Evolutionary conservation across 352 stramenopile genomes (phyloP), one percentile per base, ranked within the genome.

Genomic region (Pythium rishiriense): DNA sequence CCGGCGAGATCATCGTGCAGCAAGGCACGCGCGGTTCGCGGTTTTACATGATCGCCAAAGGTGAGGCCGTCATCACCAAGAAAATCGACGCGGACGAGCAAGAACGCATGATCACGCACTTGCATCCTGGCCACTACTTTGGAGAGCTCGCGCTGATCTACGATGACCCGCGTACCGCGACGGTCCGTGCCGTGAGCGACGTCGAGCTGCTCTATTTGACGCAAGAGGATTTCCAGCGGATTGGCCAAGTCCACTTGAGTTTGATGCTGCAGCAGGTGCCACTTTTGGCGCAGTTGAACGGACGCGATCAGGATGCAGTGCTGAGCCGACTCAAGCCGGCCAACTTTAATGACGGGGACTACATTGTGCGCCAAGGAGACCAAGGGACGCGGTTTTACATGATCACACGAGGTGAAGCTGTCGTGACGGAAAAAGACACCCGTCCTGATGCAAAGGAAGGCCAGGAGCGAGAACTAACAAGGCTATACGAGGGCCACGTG

Each of bases 81-180:
- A 87, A 76, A 2, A 77, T 84, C 6, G 60, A 74, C 24, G 69
- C 63, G 26, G 66, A 80, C 9, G 79, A 84, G 2, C 77, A 89
- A 52, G 87, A 96, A 33, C 82, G 85, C 26, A 93, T 96, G 87
- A 74, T 97, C 35, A 97, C 89, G 49, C 83, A 96, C 63, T 53
- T 97, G 50, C 83, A 96, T 55, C 87, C 86, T n/a, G 90, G 93
- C 3, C 87, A 95, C 55, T 98, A 97, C 75, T 98, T 98, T 71
- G 93, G 93, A 11, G 93, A 98, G 67, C 72, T 95, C 12, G 90
- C 93, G 5, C 75, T 98, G 25, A 95, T 98, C 57, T 93, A 97
- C 62, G 85, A 96, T 55, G 90, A 98, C 64, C 88, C 88, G 12
- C 88, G 91, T 19, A 92, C 83, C 3, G 85, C 87, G 8, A 93